phyloP scores from a whole-genome alignment of 2,329 filamentous ascomycete genomes.

The Alternaria panax region DNA sequence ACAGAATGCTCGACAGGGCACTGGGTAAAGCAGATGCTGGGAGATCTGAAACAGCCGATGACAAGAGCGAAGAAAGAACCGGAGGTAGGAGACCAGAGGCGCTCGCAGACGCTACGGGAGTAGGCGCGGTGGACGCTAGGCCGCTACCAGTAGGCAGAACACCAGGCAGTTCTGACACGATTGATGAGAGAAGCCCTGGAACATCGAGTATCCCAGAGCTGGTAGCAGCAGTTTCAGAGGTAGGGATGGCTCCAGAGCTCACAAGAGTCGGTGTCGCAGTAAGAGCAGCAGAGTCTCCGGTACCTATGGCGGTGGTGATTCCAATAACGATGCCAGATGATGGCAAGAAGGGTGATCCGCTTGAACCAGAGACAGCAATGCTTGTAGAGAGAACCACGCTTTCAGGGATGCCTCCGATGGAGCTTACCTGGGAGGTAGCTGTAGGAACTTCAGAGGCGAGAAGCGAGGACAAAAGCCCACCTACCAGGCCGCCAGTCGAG shows the following conservation, averaged over 20 bases:
- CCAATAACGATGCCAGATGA: constrained; percentile 45
- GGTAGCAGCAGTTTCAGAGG: constrained; percentile 26
- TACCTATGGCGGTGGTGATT: constrained; percentile 47
- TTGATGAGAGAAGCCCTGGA: constrained; percentile 26
- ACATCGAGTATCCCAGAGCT: constrained; percentile 22
- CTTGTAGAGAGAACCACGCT: constrained; percentile 34
- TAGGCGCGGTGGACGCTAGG: constrained; percentile 24
- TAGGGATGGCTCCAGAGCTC: constrained; percentile 30
- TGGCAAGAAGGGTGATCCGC: constrained; percentile 6
- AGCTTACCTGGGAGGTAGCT: constrained; percentile 23
- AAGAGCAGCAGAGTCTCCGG: constrained; percentile 17
- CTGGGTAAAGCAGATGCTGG: constrained; percentile 29
- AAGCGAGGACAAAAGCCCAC: constrained; percentile 21
- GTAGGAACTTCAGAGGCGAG: constrained; percentile 19
- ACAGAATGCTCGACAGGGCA: constrained; percentile 26
- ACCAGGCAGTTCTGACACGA: constrained; percentile 33
- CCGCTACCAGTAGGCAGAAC: constrained; percentile 27
- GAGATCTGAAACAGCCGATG: constrained; percentile 26
- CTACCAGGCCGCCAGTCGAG: constrained; percentile 15
- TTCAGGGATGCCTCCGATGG: constrained; percentile 34
- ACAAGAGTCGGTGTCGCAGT: constrained; percentile 23
- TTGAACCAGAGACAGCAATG: constrained; percentile 7
- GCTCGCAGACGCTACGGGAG: constrained; percentile 20
- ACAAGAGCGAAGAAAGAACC: constrained; percentile 24
- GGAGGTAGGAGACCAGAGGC: constrained; percentile 27